Conservation (phyloP, 306 rosid genomes). For the Crataegus laevigata region DNA sequence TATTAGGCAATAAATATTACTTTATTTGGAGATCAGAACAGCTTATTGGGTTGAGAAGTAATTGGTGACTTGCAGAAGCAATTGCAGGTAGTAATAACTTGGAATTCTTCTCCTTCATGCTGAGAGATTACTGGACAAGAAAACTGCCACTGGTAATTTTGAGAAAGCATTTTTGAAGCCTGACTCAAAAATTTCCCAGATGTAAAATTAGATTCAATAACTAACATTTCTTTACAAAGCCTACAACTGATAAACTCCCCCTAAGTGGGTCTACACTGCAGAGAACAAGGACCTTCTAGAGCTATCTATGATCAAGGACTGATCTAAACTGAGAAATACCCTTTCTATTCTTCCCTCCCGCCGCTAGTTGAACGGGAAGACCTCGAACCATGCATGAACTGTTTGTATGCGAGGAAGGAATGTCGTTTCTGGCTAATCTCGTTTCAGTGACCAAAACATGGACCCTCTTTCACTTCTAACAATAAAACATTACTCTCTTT, state of each 20-base stretch:
- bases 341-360: background rate
- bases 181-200: background rate
- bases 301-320: constrained; percentile 15
- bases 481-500: constrained; percentile 95
- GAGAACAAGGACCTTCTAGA: background rate
- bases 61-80: background rate
- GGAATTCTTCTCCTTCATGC: background rate
- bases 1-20: too few species aligned
- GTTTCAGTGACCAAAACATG: constrained; percentile 1
- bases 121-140: background rate
- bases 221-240: constrained; percentile 15
- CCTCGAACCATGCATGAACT: constrained; percentile 12
- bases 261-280: constrained; percentile 7
- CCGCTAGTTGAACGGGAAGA: constrained; percentile 5
- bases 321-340: constrained; percentile 14
- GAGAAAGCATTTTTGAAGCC: constrained; percentile 1
- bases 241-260: background rate
- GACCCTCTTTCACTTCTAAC: constrained; percentile 31
- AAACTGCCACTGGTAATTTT: background rate
- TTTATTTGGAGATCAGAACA: too few species aligned
- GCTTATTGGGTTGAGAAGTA: background rate
- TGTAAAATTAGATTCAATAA: background rate
- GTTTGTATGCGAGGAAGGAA: constrained; percentile 18
- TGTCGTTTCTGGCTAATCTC: constrained; percentile 11
- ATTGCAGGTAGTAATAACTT: background rate